Percentiles rank a stretch among this genome's conserved stretches.
Conservation (phyloP, 2,329 filamentous ascomycete genomes). For the Ramularia collo-cygni region DNA sequence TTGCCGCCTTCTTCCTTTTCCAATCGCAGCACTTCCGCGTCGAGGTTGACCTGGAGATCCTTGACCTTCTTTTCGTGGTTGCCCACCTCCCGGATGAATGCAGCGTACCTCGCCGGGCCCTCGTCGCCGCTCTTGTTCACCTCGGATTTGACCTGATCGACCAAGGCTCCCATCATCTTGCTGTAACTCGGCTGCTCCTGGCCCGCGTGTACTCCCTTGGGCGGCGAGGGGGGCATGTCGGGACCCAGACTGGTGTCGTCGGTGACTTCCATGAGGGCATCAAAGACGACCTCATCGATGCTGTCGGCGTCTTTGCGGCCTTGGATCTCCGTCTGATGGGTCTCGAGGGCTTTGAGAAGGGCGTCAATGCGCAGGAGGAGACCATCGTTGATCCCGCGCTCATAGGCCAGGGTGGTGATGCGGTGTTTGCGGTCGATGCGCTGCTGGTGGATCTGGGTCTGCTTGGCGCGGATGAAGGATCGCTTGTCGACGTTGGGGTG, state of each 20-base stretch:
- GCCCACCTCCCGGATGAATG: slow-evolving; percentile 71
- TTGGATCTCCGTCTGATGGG: slow-evolving; percentile 57
- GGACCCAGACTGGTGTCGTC: slow-evolving; percentile 62
- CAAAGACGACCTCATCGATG: slow-evolving; percentile 79
- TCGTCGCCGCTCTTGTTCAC: slow-evolving; percentile 64
- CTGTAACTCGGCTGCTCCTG: slow-evolving; percentile 78
- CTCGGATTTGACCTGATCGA: slow-evolving; percentile 86
- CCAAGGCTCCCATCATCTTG: slow-evolving; percentile 95
- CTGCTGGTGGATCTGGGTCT: slow-evolving; percentile 92
- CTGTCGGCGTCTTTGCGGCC: slow-evolving; percentile 52
- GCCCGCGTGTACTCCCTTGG: slow-evolving; percentile 70
- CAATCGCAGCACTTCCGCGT: slow-evolving; percentile 67
- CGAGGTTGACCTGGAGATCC: slow-evolving; percentile 67
- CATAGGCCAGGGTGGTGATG: slow-evolving; percentile 88
- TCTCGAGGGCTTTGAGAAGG: slow-evolving; percentile 67
- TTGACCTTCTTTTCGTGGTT: slow-evolving; percentile 72
- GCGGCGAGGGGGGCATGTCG: slow-evolving; percentile 69
- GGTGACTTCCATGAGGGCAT: slow-evolving; percentile 67
- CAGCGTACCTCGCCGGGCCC: slow-evolving; percentile 53
- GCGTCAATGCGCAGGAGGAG: slow-evolving; percentile 75
- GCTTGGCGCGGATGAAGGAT: slow-evolving; percentile 97
- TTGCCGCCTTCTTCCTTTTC: slow-evolving; percentile 80
- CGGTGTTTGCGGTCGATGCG: slow-evolving; percentile 77
- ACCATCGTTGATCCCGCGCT: slow-evolving; percentile 86
- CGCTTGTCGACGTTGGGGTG: slow-evolving; percentile 98